Base-by-base conservation (phyloP, 331 rosid genomes). In the Dryas integrifolia region DNA sequence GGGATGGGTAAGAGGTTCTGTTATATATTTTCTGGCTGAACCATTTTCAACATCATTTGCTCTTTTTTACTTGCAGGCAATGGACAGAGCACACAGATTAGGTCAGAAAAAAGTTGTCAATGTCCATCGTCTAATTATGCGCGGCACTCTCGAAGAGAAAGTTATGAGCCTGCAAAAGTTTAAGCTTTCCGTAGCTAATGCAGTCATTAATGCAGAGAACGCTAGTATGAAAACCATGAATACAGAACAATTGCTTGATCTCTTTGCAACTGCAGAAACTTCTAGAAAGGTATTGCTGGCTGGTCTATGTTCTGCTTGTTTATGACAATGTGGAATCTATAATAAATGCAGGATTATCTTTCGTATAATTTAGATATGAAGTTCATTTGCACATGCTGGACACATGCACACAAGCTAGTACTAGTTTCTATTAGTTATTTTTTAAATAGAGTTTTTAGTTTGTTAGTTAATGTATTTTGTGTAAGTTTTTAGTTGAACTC, bases 191-290 rank as follows among this genome's bases (percentile, higher is more conserved):
- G 91, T 91, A 72, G 98, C 98, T 72, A 89, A 91, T 80, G 96
- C 98, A 75, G 96, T 94, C 81, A 94, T 94, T 70, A 94, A 94
- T 88, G 52, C 97, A 4, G 98, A 94, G 72, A 94, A 94, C 82
- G 86, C 98, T 26, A 94, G 98, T 78, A 78, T 94, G 97, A 94
- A 88, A 74, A 91, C 98, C n/a, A 94, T 94, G 98, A 94, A 94
- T 79, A 94, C 98, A 26, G 97, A 94, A 74, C 98, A 94, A 79
- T 81, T 94, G 84, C 98, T 94, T 50, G 98, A 94, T 85, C 88
- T 91, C 71, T 94, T 94, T 82, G 90, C 93, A 55, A 83, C 98
- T 1, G 96, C 96, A 44, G 96, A 94, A 68, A 72, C 82, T 67
- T 76, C 86, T 72, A 87, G 79, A 69, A 89, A 89, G 96, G 98